These are phyloP conservation scores for cucumber (Cucumis sativus) DNA, from an alignment of 306 rosid genomes.

Conservation along the genomic window Cucumber_9930_V3 NC_026661.2:13735001-13735500, in stretches of 20 bases:
- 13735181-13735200: background rate
- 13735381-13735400: conserved; percentile 74
- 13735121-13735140: no score
- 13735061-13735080: no score
- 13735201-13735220: background rate
- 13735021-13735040: no score
- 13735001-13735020: no score
- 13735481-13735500: no score
- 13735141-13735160: background rate
- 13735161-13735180: background rate
- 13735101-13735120: no score
- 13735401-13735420: conserved; percentile 18
- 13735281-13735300: conserved; percentile 6
- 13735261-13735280: conserved; percentile 16
- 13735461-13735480: no score
- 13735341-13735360: conserved; percentile 51
- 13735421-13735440: background rate
- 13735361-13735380: conserved; percentile 32
- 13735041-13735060: no score
- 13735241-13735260: background rate
- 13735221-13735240: background rate
- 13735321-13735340: conserved; percentile 72
- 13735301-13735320: conserved; percentile 90
- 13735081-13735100: no score
- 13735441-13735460: no score